Conservation (phyloP, 1,139 yeast genomes). For the Insectozyma bohioensis region DNA sequence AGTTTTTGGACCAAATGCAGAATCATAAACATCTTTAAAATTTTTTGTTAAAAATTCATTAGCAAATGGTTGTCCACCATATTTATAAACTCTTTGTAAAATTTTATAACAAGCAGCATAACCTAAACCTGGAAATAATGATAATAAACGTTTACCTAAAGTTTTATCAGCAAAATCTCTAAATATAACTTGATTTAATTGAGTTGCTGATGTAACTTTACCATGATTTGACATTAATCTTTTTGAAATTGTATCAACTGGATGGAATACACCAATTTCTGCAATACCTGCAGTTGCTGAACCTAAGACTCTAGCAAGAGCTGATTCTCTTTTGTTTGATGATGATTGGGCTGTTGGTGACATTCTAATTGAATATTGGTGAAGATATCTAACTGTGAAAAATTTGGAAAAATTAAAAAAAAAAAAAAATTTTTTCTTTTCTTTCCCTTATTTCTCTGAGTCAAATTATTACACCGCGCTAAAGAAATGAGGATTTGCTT, state of each 20-base stretch:
- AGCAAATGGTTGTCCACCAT: conserved; percentile 99
- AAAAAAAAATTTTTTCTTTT: conserved; percentile 6
- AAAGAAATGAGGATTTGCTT: not conserved
- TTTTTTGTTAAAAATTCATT: conserved; percentile 84
- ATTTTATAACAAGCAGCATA: conserved; percentile 98
- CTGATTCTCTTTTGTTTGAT: conserved; percentile 83
- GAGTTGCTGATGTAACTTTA: conserved; percentile 56
- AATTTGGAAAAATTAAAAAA: not conserved
- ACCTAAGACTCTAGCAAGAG: conserved; percentile 86
- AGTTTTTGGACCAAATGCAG: conserved; percentile 83
- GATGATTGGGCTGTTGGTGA: conserved; percentile 44
- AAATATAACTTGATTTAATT: conserved; percentile 84
- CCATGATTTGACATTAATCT: conserved; percentile 96
- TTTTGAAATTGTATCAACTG: conserved; percentile 97
- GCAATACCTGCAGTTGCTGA: conserved; percentile 98
- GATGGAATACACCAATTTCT: conserved; percentile 96
- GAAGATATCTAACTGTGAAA: no score
- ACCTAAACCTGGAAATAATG: conserved; percentile 96
- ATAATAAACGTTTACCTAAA: conserved; percentile 66
- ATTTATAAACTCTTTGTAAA: conserved; percentile 95
- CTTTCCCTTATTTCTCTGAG: no score
- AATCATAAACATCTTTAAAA: conserved; percentile 69
- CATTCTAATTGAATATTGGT: no score
- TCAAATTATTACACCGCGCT: conserved; percentile 1
- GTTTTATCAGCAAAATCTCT: conserved; percentile 76